Percentiles rank a stretch among this genome's conserved stretches.
Evolutionary conservation across 2,329 filamentous ascomycete species (phyloP).

Genomic region (Botrytis aclada): DNA sequence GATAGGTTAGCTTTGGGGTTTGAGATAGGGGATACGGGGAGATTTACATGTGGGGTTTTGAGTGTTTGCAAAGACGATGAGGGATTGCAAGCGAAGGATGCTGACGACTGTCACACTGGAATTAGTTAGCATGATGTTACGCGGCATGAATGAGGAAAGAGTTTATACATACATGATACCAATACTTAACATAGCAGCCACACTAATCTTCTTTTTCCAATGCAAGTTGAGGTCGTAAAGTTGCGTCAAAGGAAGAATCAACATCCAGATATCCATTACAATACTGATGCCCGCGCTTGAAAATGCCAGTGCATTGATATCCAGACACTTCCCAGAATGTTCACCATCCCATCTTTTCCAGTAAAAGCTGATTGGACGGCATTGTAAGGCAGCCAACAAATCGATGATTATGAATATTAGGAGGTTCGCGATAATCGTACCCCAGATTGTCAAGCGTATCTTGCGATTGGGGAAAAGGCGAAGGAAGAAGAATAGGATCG

Average conservation of each 20-base stretch:
- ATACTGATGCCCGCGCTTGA: conserved; percentile 52
- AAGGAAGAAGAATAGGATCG: conserved; percentile 27
- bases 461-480: conserved; percentile 24
- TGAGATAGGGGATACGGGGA: not conserved
- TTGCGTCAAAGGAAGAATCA: conserved; percentile 49
- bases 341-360: conserved; percentile 53
- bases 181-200: conserved; percentile 50
- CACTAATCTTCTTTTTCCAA: conserved; percentile 47
- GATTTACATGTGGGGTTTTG: conserved; percentile 15
- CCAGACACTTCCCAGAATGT: conserved; percentile 47
- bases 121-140: not conserved
- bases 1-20: not conserved
- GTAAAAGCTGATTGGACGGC: conserved; percentile 49
- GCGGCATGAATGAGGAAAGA: not conserved
- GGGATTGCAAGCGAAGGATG: conserved; percentile 4
- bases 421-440: conserved; percentile 18
- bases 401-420: conserved; percentile 22
- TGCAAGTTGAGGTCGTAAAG: conserved; percentile 44
- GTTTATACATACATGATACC: conserved; percentile 40
- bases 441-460: conserved; percentile 12
- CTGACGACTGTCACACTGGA: conserved; percentile 7
- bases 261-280: conserved; percentile 49
- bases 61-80: conserved; percentile 9
- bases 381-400: conserved; percentile 40
- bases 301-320: conserved; percentile 50